Evolutionary conservation across 495 filamentous ascomycete genomes (phyloP).

Genomic region (Podospora fimiseda): DNA sequence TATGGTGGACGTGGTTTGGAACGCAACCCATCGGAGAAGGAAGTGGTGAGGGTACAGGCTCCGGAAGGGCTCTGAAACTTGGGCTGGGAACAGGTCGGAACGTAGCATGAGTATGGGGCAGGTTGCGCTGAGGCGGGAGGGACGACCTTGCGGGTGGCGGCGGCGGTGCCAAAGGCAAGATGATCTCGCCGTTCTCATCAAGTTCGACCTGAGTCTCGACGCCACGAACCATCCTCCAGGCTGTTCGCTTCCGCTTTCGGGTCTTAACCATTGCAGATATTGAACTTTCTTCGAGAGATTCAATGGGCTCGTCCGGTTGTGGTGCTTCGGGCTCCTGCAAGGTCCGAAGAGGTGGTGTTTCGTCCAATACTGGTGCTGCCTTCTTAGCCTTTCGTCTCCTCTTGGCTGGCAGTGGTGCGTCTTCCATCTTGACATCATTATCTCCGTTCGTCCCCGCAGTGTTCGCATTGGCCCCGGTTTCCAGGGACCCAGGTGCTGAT

Average conservation of each 20-base stretch:
- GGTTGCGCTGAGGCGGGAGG: slow-evolving; percentile 1
- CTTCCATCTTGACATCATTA: background rate
- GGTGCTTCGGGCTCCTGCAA: background rate
- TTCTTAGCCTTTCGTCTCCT: background rate
- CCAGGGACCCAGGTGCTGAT: slow-evolving; percentile 19
- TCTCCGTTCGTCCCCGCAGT: background rate
- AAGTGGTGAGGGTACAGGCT: background rate
- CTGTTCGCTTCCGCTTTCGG: slow-evolving; percentile 32
- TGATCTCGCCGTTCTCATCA: background rate
- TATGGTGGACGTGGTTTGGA: too few species aligned
- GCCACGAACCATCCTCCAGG: slow-evolving; percentile 34
- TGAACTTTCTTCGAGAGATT: slow-evolving; percentile 16
- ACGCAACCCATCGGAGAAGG: background rate
- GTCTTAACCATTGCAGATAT: slow-evolving; percentile 35
- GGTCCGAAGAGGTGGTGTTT: background rate
- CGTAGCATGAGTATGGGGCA: background rate
- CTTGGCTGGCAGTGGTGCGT: background rate
- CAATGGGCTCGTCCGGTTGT: background rate
- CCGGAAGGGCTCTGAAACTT: background rate
- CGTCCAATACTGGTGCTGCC: too few species aligned
- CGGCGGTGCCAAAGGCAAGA: background rate
- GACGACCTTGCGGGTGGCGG: background rate
- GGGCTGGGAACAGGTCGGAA: background rate
- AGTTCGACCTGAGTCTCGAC: slow-evolving; percentile 28
- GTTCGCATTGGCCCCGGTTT: background rate